Percentiles rank a stretch among this genome's conserved stretches.
phyloP scores from a whole-genome alignment of 75 land plant genomes.

The Selaginella moellendorffii region DNA sequence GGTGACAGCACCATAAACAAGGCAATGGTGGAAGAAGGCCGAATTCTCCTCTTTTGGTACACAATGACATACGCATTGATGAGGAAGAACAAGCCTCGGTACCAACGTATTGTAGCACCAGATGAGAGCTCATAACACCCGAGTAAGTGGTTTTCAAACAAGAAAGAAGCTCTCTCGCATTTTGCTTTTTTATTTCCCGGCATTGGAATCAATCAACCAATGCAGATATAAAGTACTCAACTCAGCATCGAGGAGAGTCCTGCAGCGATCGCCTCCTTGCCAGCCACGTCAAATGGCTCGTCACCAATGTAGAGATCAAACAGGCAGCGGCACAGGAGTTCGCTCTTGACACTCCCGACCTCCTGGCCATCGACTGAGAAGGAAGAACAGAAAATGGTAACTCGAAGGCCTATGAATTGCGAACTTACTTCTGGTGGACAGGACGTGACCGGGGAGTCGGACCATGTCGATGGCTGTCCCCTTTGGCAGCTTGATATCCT shows the following conservation, averaged over 20 bases:
- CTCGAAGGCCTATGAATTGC: no score
- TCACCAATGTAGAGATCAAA: constrained; percentile 90
- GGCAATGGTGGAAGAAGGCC: constrained; percentile 60
- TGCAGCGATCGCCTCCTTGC: constrained; percentile 47
- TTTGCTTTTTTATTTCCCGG: no score
- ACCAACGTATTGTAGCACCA: constrained; percentile 53
- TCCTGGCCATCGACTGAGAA: constrained; percentile 86
- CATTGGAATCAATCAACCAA: no score
- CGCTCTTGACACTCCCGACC: constrained; percentile 68
- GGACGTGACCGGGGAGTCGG: constrained; percentile 55
- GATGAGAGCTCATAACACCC: neutral
- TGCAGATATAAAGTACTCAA: no score
- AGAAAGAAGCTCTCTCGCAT: neutral
- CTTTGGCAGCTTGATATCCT: constrained; percentile 72
- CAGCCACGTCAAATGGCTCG: constrained; percentile 66
- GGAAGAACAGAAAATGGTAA: no score
- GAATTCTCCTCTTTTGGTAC: constrained; percentile 85
- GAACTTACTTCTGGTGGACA: constrained; percentile 66
- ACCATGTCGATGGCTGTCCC: constrained; percentile 77
- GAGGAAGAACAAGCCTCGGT: constrained; percentile 73
- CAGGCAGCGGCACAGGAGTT: constrained; percentile 60
- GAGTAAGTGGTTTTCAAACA: no score
- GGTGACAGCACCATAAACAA: constrained; percentile 51
- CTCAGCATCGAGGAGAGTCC: constrained; percentile 36
- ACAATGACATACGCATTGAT: constrained; percentile 69